phyloP scores from a whole-genome alignment of 192 early-diverging fungal species.

The Rhizophagus clarus region DNA sequence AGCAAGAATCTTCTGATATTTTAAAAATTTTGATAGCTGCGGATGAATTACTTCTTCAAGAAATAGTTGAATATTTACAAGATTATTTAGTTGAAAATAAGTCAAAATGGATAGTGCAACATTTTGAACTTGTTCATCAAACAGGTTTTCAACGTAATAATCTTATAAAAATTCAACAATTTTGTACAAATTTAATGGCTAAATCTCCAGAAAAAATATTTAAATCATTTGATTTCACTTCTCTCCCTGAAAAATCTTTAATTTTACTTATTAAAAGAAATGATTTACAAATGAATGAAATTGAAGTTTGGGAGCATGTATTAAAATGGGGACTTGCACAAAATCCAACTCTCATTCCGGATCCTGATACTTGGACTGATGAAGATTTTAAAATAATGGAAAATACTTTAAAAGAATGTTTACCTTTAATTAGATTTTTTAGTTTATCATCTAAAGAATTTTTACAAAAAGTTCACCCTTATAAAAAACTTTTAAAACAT shows the following conservation, averaged over 20 bases:
- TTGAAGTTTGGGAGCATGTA: conserved; percentile 11
- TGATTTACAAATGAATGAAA: conserved; percentile 1
- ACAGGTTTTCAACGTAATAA: not conserved
- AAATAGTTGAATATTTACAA: not conserved
- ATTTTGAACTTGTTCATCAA: not conserved
- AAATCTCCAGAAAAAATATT: not conserved
- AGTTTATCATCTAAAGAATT: not conserved
- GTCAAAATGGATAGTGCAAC: not conserved
- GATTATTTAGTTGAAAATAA: not conserved
- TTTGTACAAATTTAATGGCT: not conserved
- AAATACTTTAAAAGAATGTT: not conserved
- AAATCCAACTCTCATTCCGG: not conserved
- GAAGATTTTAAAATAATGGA: not conserved
- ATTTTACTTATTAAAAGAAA: not conserved
- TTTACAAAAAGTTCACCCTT: not conserved
- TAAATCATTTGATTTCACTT: not conserved
- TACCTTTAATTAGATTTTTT: not conserved
- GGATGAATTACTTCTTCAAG: not conserved
- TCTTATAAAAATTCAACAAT: not conserved
- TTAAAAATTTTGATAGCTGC: not conserved
- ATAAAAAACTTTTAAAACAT: not conserved
- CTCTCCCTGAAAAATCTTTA: not conserved
- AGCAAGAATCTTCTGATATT: not conserved
- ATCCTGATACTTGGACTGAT: not conserved
- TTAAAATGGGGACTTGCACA: not conserved